These are phyloP conservation scores for Alternaria solani DNA, from an alignment of 2,329 filamentous ascomycete genomes.

Conservation along the genomic window DNA sequence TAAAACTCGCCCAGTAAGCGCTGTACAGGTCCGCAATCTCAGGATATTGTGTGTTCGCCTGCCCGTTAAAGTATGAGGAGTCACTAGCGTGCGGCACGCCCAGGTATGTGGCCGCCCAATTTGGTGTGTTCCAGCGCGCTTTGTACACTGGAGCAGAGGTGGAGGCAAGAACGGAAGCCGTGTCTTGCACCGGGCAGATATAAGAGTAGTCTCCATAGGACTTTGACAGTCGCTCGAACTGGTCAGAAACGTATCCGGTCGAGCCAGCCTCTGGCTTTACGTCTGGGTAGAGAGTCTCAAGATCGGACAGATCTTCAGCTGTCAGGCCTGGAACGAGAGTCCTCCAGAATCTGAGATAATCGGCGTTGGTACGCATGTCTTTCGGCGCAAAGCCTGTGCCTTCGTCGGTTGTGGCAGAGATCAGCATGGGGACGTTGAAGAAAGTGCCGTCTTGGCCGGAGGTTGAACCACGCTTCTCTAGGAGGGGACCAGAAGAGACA, in stretches of 20 bases:
- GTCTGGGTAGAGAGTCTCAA: slow-evolving; percentile 43
- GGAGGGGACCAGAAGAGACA: slow-evolving; percentile 55
- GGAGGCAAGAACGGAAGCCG: slow-evolving; percentile 32
- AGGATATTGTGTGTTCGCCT: slow-evolving; percentile 35
- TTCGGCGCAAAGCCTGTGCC: slow-evolving; percentile 42
- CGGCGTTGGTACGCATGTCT: slow-evolving; percentile 46
- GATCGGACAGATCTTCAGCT: slow-evolving; percentile 38
- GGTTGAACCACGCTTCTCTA: slow-evolving; percentile 58
- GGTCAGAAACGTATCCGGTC: slow-evolving; percentile 51
- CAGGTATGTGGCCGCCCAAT: slow-evolving; percentile 32
- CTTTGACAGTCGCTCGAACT: slow-evolving; percentile 56
- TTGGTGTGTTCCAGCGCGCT: slow-evolving; percentile 49
- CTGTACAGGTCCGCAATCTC: slow-evolving; percentile 44
- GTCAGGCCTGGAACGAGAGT: slow-evolving; percentile 43
- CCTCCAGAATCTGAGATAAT: slow-evolving; percentile 46
- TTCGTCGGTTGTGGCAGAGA: slow-evolving; percentile 50
- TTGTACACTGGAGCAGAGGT: slow-evolving; percentile 43
- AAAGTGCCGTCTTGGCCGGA: slow-evolving; percentile 47
- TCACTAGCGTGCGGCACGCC: slow-evolving; percentile 48
- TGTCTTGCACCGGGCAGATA: slow-evolving; percentile 49
- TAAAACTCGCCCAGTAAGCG: slow-evolving; percentile 48
- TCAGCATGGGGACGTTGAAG: slow-evolving; percentile 44
- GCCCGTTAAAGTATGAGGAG: slow-evolving; percentile 42
- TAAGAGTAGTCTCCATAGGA: slow-evolving; percentile 51
- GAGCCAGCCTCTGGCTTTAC: slow-evolving; percentile 18